Evolutionary conservation across 2,329 filamentous ascomycete species (phyloP).

Genomic region (Apiospora aurea): DNA sequence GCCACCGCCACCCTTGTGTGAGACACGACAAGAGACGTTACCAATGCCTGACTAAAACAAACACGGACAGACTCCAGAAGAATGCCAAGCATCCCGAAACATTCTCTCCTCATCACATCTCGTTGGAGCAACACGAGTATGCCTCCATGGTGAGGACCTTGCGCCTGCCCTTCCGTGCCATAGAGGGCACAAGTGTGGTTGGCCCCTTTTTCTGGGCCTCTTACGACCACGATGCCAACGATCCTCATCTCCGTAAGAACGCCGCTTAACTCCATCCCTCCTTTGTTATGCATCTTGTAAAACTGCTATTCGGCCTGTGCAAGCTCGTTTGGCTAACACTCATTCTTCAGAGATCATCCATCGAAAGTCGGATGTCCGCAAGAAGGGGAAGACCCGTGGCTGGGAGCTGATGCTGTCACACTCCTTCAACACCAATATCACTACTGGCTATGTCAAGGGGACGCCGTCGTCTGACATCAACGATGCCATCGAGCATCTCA

Average conservation of each 20-base stretch:
- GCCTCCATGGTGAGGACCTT: slow-evolving; percentile 62
- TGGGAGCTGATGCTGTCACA: slow-evolving; percentile 71
- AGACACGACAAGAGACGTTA: background rate
- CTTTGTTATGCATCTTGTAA: slow-evolving; percentile 6
- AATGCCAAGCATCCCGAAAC: slow-evolving; percentile 64
- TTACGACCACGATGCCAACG: slow-evolving; percentile 62
- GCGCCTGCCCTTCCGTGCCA: slow-evolving; percentile 61
- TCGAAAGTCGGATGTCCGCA: slow-evolving; percentile 71
- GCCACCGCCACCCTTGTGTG: background rate
- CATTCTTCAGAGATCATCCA: slow-evolving; percentile 61
- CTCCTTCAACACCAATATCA: slow-evolving; percentile 60
- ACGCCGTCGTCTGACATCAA: slow-evolving; percentile 63
- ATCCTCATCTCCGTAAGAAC: slow-evolving; percentile 62
- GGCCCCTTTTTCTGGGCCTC: slow-evolving; percentile 70
- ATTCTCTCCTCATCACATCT: slow-evolving; percentile 62
- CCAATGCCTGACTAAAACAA: background rate
- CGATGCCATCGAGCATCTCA: slow-evolving; percentile 57
- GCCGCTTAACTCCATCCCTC: background rate
- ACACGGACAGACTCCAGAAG: slow-evolving; percentile 56
- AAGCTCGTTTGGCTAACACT: slow-evolving; percentile 11
- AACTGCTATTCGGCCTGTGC: background rate
- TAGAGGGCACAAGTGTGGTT: slow-evolving; percentile 65
- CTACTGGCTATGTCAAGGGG: slow-evolving; percentile 68
- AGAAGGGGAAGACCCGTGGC: slow-evolving; percentile 68
- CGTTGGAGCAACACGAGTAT: slow-evolving; percentile 58